Evolutionary conservation across 2,329 filamentous ascomycete species (phyloP).

Genomic region (Colletotrichum karsti): DNA sequence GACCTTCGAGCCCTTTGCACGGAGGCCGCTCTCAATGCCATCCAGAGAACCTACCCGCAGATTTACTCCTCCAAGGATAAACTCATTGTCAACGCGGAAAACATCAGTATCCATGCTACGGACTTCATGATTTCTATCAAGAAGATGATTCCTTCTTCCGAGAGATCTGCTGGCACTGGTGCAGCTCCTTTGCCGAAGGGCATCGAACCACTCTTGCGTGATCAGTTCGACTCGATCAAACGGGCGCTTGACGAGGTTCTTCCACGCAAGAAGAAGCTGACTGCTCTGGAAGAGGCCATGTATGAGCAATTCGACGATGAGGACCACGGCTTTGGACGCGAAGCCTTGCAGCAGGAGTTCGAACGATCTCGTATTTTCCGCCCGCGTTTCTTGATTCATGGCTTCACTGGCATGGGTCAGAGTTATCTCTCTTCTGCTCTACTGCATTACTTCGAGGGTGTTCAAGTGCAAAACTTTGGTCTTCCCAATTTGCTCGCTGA

Average conservation of each 20-base stretch:
- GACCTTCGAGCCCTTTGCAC: conserved; percentile 94
- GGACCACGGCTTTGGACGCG: conserved; percentile 85
- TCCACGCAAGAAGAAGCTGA: conserved; percentile 85
- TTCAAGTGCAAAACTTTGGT: conserved; percentile 96
- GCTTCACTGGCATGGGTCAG: conserved; percentile 91
- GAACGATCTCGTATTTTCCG: conserved; percentile 89
- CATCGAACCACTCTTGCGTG: conserved; percentile 82
- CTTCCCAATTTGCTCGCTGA: conserved; percentile 88
- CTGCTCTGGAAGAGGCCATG: conserved; percentile 92
- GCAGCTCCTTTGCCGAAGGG: conserved; percentile 82
- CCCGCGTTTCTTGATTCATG: conserved; percentile 84
- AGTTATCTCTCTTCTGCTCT: conserved; percentile 86
- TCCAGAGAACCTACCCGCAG: conserved; percentile 94
- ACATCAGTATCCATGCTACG: conserved; percentile 87
- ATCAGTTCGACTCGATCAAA: conserved; percentile 76
- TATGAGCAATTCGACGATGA: conserved; percentile 86
- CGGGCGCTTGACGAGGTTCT: conserved; percentile 77
- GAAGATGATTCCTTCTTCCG: conserved; percentile 94
- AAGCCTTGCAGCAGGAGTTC: conserved; percentile 80
- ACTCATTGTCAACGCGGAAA: conserved; percentile 84
- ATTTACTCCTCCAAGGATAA: conserved; percentile 94
- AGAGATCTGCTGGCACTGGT: conserved; percentile 85
- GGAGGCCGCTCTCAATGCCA: conserved; percentile 93
- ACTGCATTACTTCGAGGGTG: conserved; percentile 88
- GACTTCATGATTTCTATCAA: conserved; percentile 98